phyloP scores from a whole-genome alignment of 148 eudicot species.

The Nepenthes mirabilis region DNA sequence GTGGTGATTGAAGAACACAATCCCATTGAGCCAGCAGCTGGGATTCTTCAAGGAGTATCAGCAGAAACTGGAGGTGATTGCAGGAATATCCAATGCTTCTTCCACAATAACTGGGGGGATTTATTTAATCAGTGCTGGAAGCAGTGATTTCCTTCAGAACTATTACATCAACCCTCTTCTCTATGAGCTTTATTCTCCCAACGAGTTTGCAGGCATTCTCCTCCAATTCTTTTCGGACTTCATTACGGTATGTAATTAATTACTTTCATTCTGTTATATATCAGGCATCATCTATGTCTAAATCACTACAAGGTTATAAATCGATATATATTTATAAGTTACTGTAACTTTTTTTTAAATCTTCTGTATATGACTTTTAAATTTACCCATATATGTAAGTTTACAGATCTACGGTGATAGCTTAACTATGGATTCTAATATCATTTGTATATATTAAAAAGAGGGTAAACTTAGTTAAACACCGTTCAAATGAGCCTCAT shows the following conservation, averaged over 20 bases:
- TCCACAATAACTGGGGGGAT: slow-evolving; percentile 29
- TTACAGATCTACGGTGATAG: too few species aligned
- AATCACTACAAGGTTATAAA: too few species aligned
- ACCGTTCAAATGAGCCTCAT: too few species aligned
- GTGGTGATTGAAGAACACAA: slow-evolving; percentile 18
- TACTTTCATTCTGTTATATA: too few species aligned
- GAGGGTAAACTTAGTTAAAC: too few species aligned
- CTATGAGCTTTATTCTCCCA: slow-evolving; percentile 30
- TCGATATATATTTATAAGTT: too few species aligned
- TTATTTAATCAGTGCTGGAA: slow-evolving; percentile 43
- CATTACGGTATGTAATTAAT: slow-evolving; percentile 22
- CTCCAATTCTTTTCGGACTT: slow-evolving; percentile 25
- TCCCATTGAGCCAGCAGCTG: slow-evolving; percentile 40
- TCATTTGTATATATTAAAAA: too few species aligned
- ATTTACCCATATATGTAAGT: too few species aligned
- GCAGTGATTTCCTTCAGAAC: slow-evolving; percentile 63
- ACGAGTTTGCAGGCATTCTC: slow-evolving; percentile 40
- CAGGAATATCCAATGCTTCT: slow-evolving; percentile 40
- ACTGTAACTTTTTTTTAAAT: too few species aligned
- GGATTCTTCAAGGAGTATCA: slow-evolving; percentile 41
- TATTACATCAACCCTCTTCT: slow-evolving; percentile 58
- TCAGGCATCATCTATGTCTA: too few species aligned
- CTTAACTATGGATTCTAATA: too few species aligned
- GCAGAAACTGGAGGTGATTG: slow-evolving; percentile 21
- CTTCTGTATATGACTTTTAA: too few species aligned